Conservation (phyloP, 352 stramenopile genomes). For the Pythium coloratum region DNA sequence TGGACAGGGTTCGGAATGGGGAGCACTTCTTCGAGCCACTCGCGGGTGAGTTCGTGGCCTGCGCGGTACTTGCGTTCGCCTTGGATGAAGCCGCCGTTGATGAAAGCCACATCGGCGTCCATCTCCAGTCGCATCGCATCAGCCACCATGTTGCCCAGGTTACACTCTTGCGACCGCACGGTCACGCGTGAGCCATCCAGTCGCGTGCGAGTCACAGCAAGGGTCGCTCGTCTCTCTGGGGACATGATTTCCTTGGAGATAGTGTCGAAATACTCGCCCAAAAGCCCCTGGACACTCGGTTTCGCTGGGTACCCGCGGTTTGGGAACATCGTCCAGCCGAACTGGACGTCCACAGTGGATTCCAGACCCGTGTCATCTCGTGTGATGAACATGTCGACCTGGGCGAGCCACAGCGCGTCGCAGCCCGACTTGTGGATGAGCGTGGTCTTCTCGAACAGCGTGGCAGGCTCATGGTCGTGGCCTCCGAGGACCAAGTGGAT, state of each 20-base stretch:
- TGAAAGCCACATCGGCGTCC: background rate
- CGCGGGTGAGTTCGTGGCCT: conserved; percentile 6
- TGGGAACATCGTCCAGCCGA: background rate
- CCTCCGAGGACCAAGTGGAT: conserved; percentile 90
- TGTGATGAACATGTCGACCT: conserved; percentile 38
- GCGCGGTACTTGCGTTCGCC: conserved; percentile 3
- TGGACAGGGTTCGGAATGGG: conserved; percentile 14
- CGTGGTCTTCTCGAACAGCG: conserved; percentile 72
- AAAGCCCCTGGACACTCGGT: background rate
- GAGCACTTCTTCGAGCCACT: conserved; percentile 7
- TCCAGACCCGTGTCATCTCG: background rate
- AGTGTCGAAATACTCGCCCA: conserved; percentile 1
- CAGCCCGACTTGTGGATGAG: conserved; percentile 90
- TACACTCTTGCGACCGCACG: too few species aligned
- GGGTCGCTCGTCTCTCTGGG: background rate
- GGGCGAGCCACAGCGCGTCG: conserved; percentile 85
- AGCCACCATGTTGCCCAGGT: too few species aligned
- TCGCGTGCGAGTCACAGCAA: too few species aligned
- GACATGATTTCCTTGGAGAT: background rate
- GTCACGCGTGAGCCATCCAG: too few species aligned
- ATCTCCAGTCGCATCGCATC: background rate
- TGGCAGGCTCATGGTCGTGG: conserved; percentile 91
- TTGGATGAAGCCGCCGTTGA: conserved; percentile 1
- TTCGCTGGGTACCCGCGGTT: background rate
- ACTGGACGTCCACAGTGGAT: background rate